phyloP scores from a whole-genome alignment of 2,329 filamentous ascomycete species.

The Sporothrix dimorphospora region DNA sequence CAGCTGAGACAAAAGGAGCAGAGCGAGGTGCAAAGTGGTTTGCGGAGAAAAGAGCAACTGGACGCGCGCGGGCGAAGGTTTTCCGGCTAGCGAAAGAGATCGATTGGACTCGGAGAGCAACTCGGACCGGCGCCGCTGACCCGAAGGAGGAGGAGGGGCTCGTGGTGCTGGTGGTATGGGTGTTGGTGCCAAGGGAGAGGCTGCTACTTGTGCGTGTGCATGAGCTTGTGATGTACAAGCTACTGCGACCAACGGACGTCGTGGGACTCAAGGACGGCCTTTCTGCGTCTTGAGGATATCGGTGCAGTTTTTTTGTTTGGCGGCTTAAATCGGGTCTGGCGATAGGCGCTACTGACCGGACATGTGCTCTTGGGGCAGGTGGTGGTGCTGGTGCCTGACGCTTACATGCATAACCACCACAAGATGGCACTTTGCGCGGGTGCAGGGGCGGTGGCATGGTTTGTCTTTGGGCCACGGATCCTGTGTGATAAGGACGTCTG shows the following conservation, averaged over 20 bases:
- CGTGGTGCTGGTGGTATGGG: not conserved
- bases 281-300: constrained; percentile 1
- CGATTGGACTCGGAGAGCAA: not conserved
- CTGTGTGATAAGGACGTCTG: not conserved
- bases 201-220: not conserved
- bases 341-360: constrained; percentile 29
- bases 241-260: not conserved
- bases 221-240: constrained; percentile 14
- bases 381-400: constrained; percentile 10
- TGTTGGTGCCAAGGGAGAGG: constrained; percentile 11
- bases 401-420: constrained; percentile 30
- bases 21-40: not conserved
- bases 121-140: constrained; percentile 27
- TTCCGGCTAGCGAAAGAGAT: constrained; percentile 24
- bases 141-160: constrained; percentile 4
- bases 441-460: constrained; percentile 27
- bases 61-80: not conserved
- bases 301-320: constrained; percentile 26
- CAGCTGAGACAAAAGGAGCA: not conserved
- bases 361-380: constrained; percentile 15
- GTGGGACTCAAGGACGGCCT: not conserved
- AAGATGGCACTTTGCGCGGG: constrained; percentile 15
- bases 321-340: constrained; percentile 32
- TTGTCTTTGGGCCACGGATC: not conserved
- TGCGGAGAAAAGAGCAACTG: not conserved